Evolutionary conservation across 2,329 filamentous ascomycete species (phyloP), one percentile per base, ranked within the genome.

Genomic region (Fusarium sp.): DNA sequence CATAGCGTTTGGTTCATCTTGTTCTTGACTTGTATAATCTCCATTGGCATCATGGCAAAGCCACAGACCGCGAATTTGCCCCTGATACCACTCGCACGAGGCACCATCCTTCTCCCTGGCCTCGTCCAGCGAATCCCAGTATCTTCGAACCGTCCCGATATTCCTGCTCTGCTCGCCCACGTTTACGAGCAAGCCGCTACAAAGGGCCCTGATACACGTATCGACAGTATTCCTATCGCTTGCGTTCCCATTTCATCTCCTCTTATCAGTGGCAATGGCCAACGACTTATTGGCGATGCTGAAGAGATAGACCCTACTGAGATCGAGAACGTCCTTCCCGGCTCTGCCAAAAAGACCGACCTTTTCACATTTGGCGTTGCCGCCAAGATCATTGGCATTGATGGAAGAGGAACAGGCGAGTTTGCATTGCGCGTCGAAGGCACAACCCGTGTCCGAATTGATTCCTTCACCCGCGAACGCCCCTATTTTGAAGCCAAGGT

Each of bases 401-500:
- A 95, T 80, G 93, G 93, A 33, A 88, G 90, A 62, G 90, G 90
- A 50, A 90, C 90, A 15, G 89, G 91, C 35, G 93, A 98, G 79
- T 91, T 97, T 77, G 91, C 91, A 63, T 83, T 99, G 57, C 87
- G 97, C 9, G 94, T 99, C 4, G 94, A 98, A 80, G 96, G 96
- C 20, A 86, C 93, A 22, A 88, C 91, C 71, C 89, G 96, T 44
- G 91, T 98, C 71, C 89, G 89, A 70, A 83, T 98, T 39, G 92
- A 94, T 56, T 72, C 60, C 55, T 78, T 83, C 18, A 87, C 89
- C 41, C 91, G 93, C 79, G 93, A 97, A 72, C 88, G 91, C 58
- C 94, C 94, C 4, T 97, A 93, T 79, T 94, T 97, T 74, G 94
- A 97, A 83, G 95, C 91, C 49, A 92, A 92, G 75, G 89, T 97